These are phyloP conservation scores for Rhodomyrtus tomentosa DNA, from an alignment of 345 rosid species.

Conservation along the genomic window DNA sequence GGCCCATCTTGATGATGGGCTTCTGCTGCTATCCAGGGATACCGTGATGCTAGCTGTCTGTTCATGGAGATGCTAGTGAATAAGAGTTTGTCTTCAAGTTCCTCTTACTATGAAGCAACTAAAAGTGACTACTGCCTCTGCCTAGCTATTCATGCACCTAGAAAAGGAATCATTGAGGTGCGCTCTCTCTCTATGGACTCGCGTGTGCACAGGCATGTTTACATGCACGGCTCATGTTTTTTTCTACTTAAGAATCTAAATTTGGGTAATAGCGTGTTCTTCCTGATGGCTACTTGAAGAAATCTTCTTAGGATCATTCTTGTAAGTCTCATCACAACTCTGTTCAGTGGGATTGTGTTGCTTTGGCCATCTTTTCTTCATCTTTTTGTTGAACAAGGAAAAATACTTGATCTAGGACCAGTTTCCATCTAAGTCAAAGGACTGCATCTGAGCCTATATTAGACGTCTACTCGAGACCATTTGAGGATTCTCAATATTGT, in stretches of 20 bases:
- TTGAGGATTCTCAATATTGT: not conserved
- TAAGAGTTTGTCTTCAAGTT: conserved; percentile 26
- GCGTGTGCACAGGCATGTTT: not conserved
- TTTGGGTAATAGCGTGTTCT: not conserved
- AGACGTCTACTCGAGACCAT: not conserved
- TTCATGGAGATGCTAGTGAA: conserved; percentile 88
- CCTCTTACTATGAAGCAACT: conserved; percentile 31
- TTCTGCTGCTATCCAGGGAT: conserved; percentile 37
- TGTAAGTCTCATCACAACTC: not conserved
- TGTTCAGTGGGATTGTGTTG: not conserved
- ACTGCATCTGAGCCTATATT: not conserved
- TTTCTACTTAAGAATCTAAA: not conserved
- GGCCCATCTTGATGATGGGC: not conserved
- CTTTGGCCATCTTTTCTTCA: not conserved
- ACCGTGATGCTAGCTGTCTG: conserved; percentile 89
- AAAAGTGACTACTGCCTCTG: conserved; percentile 91
- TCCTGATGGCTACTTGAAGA: not conserved
- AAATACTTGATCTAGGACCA: not conserved
- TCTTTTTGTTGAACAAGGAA: not conserved
- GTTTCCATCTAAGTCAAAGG: not conserved
- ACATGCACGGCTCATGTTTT: not conserved
- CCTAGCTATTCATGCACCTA: conserved; percentile 93
- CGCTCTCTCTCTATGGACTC: not conserved
- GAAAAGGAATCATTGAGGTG: conserved; percentile 93
- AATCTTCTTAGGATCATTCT: not conserved